These are phyloP conservation scores for Panicum virgatum DNA, from an alignment of 202 grass and related monocot species.

Conservation along the genomic window DNA sequence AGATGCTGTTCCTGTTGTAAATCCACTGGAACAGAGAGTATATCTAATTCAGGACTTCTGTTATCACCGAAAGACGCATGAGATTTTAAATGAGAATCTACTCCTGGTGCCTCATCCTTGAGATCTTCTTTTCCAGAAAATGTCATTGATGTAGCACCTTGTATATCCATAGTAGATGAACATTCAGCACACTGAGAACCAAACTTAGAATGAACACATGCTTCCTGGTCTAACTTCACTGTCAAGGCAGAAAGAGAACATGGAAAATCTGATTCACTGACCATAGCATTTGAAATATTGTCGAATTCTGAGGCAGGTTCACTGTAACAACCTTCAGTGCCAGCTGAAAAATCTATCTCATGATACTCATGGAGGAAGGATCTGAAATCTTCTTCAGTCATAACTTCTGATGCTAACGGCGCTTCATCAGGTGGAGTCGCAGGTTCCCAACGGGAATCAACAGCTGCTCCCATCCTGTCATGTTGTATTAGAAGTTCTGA, in stretches of 20 bases:
- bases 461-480: constrained; percentile 34
- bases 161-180: constrained; percentile 27
- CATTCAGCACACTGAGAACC: constrained; percentile 32
- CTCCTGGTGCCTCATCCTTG: constrained; percentile 20
- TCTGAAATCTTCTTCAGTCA: constrained; percentile 50
- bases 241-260: constrained; percentile 2
- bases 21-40: constrained; percentile 37
- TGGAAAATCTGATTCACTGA: constrained; percentile 35
- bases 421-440: constrained; percentile 61
- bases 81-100: constrained; percentile 37
- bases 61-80: constrained; percentile 27
- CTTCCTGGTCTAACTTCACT: constrained; percentile 37
- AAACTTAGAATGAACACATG: constrained; percentile 28
- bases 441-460: constrained; percentile 70
- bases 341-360: constrained; percentile 47
- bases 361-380: constrained; percentile 52
- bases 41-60: constrained; percentile 42
- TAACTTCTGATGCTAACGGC: constrained; percentile 52
- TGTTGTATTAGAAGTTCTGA: constrained; percentile 49
- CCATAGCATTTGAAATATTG: constrained; percentile 22
- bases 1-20: constrained; percentile 24
- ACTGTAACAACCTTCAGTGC: constrained; percentile 26
- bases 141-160: constrained; percentile 8
- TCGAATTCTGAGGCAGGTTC: constrained; percentile 46
- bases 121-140: constrained; percentile 23